phyloP scores from a whole-genome alignment of 192 early-diverging fungal genomes.

The Coemansia erecta region DNA sequence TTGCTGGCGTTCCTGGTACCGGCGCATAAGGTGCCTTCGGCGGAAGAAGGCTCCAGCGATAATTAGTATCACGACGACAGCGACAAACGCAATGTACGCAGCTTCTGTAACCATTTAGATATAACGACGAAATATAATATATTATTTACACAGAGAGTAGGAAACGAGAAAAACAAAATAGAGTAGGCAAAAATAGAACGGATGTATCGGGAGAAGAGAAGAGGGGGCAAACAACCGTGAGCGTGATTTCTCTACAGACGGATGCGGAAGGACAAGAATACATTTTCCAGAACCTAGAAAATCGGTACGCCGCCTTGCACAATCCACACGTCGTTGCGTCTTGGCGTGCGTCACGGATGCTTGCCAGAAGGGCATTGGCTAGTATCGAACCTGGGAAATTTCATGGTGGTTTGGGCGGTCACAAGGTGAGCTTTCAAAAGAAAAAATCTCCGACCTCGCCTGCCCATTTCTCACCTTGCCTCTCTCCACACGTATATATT shows the following conservation, averaged over 20 bases:
- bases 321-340: background rate
- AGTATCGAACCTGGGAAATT: too few relatives aligned
- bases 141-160: constrained; percentile 5
- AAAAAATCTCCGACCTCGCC: too few relatives aligned
- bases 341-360: too few relatives aligned
- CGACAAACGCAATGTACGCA: constrained; percentile 18
- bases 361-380: too few relatives aligned
- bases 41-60: constrained; percentile 5
- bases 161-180: constrained; percentile 8
- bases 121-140: background rate
- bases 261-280: too few relatives aligned
- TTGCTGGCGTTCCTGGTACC: constrained; percentile 1
- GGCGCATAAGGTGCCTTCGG: constrained; percentile 9
- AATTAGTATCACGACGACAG: constrained; percentile 2
- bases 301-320: background rate
- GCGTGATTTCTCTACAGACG: too few relatives aligned
- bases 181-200: background rate
- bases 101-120: background rate
- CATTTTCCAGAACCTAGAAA: background rate
- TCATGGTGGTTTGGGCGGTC: too few relatives aligned
- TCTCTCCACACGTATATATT: too few relatives aligned
- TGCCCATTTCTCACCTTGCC: too few relatives aligned
- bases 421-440: too few relatives aligned
- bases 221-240: background rate
- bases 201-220: background rate